Percentiles rank a stretch among this genome's conserved stretches.
Evolutionary conservation across 129 eudicot species (phyloP).

Genomic region (Escallonia rubra): DNA sequence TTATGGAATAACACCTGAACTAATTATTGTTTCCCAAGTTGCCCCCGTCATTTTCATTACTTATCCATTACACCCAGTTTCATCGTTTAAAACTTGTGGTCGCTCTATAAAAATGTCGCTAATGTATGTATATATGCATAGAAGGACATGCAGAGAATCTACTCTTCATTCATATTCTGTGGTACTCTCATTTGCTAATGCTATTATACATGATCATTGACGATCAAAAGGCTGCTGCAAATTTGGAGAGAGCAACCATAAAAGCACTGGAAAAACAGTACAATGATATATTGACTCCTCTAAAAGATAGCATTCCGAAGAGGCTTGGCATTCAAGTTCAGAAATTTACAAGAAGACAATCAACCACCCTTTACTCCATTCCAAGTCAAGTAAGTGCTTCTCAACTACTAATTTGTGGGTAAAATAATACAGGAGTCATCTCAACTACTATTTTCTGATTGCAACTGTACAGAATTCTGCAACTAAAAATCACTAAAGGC

Average conservation of each 20-base stretch:
- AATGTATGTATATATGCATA: background rate
- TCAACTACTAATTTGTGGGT: background rate
- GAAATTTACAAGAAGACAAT: slow-evolving; percentile 81
- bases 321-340: slow-evolving; percentile 92
- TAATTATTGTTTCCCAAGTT: too few relatives aligned
- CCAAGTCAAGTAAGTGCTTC: slow-evolving; percentile 59
- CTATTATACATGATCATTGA: slow-evolving; percentile 8
- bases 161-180: background rate
- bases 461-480: background rate
- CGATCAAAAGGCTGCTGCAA: slow-evolving; percentile 63
- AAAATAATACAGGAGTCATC: too few relatives aligned
- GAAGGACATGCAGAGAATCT: background rate
- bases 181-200: background rate
- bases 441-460: too few relatives aligned
- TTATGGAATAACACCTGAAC: too few relatives aligned
- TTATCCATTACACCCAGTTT: too few relatives aligned
- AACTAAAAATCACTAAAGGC: too few relatives aligned
- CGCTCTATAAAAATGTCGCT: too few relatives aligned
- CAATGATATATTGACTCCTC: slow-evolving; percentile 78
- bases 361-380: slow-evolving; percentile 50
- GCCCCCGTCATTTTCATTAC: too few relatives aligned
- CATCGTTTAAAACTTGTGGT: too few relatives aligned
- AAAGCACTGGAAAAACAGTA: slow-evolving; percentile 87
- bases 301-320: slow-evolving; percentile 79
- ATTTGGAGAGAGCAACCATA: slow-evolving; percentile 79